These are phyloP conservation scores for Uronychia binucleata DNA, from an alignment of 73 alveolate genomes.

Conservation along the genomic window DNA sequence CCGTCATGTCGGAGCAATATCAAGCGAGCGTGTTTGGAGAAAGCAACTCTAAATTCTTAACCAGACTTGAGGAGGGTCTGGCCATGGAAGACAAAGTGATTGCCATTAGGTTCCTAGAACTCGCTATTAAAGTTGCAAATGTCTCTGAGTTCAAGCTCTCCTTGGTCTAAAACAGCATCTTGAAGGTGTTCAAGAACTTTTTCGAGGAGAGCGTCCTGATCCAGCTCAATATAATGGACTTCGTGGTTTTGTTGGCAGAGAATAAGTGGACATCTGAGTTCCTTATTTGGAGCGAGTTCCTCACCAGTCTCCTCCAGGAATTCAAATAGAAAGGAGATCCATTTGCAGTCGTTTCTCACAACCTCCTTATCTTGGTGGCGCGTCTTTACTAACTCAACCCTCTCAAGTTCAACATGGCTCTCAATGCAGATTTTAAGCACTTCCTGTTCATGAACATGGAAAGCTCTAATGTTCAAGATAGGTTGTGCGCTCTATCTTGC, in stretches of 20 bases:
- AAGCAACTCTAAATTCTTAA: background rate
- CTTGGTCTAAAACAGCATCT: constrained; percentile 6
- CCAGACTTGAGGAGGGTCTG: background rate
- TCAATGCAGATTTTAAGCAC: constrained; percentile 21
- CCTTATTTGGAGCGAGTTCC: constrained; percentile 8
- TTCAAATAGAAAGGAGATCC: constrained; percentile 19
- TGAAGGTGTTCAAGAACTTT: constrained; percentile 3
- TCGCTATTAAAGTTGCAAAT: constrained; percentile 15
- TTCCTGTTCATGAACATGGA: constrained; percentile 1
- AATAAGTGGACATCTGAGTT: constrained; percentile 16
- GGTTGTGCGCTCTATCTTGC: constrained; percentile 18
- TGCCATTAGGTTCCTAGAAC: constrained; percentile 25
- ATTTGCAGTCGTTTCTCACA: constrained; percentile 24
- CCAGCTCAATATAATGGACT: constrained; percentile 34
- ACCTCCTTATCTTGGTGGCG: constrained; percentile 19
- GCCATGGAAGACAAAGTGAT: background rate
- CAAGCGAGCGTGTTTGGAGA: background rate
- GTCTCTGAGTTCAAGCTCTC: background rate
- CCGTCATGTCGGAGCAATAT: background rate
- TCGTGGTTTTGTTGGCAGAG: constrained; percentile 27
- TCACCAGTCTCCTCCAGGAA: constrained; percentile 8
- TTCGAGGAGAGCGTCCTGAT: constrained; percentile 17
- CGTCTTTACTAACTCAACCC: constrained; percentile 8
- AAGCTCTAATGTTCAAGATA: constrained; percentile 10
- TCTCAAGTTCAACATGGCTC: constrained; percentile 6